Evolutionary conservation across 169 alveolate genomes (phyloP).

Genomic region (Plasmodium inui): DNA sequence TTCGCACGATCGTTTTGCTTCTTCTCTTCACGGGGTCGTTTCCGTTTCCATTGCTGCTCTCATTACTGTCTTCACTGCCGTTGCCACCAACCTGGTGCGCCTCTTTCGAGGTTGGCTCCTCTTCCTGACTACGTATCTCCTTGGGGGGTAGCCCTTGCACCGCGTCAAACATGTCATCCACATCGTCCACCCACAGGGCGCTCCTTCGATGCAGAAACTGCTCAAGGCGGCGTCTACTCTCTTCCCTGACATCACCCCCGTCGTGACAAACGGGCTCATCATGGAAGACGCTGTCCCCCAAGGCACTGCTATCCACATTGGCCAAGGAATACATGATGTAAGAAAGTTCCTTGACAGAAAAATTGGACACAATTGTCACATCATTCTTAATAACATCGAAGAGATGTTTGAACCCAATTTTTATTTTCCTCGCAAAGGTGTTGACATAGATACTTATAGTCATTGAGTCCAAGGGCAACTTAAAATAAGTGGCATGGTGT

Average conservation of each 20-base stretch:
- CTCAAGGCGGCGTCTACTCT: not conserved
- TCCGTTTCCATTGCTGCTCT: not conserved
- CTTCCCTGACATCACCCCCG: not conserved
- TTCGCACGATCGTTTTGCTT: not conserved
- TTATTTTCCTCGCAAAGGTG: slow-evolving; percentile 48
- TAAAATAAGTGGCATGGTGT: slow-evolving; percentile 10
- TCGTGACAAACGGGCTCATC: not conserved
- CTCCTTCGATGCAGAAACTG: not conserved
- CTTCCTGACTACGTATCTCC: not conserved
- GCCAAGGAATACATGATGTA: slow-evolving; percentile 34
- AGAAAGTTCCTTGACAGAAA: slow-evolving; percentile 52
- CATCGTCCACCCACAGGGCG: not conserved
- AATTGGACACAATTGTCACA: not conserved
- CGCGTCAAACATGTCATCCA: not conserved
- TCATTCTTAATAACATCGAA: slow-evolving; percentile 39
- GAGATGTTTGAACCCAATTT: slow-evolving; percentile 29
- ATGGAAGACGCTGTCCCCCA: slow-evolving; percentile 13
- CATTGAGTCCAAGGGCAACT: slow-evolving; percentile 31
- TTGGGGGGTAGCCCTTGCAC: not conserved
- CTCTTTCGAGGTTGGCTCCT: not conserved
- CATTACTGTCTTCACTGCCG: not conserved
- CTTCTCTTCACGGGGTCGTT: not conserved
- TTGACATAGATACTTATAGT: slow-evolving; percentile 51
- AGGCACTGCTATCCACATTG: not conserved
- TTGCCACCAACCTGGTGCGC: not conserved